These are phyloP conservation scores for Mycotypha africana DNA, from an alignment of 371 early-diverging fungal species.

Conservation along the genomic window DNA sequence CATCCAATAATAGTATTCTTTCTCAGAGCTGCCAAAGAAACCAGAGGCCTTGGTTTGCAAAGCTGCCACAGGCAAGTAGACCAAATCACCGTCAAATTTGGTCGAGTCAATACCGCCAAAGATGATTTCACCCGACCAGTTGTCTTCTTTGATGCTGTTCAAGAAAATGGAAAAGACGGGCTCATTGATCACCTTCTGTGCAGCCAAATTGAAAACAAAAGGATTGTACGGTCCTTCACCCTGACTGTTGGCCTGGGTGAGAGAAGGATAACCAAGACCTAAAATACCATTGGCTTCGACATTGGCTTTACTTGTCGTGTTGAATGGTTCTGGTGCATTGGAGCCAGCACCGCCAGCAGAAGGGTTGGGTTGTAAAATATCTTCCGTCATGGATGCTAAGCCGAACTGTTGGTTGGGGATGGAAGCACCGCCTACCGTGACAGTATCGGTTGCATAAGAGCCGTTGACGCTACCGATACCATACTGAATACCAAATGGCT, in stretches of 20 bases:
- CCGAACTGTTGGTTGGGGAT: constrained; percentile 41
- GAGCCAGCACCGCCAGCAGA: constrained; percentile 10
- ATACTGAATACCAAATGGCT: constrained; percentile 28
- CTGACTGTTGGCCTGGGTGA: constrained; percentile 29
- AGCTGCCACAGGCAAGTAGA: constrained; percentile 40
- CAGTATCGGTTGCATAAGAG: constrained; percentile 28
- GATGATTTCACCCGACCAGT: constrained; percentile 51
- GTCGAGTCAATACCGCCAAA: constrained; percentile 53
- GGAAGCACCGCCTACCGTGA: constrained; percentile 28
- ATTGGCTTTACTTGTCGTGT: constrained; percentile 16
- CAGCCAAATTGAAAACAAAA: constrained; percentile 35
- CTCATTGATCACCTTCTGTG: constrained; percentile 27
- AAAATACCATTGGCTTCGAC: constrained; percentile 41
- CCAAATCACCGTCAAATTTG: constrained; percentile 46
- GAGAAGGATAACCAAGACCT: constrained; percentile 39
- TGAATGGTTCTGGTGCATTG: background rate
- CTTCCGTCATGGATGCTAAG: constrained; percentile 23
- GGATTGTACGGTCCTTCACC: constrained; percentile 29
- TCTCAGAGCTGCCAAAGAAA: background rate
- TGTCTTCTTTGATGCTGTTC: constrained; percentile 18
- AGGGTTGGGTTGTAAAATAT: constrained; percentile 27
- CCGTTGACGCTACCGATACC: constrained; percentile 42
- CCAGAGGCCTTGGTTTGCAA: constrained; percentile 8
- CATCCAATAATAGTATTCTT: constrained; percentile 38
- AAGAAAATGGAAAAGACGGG: constrained; percentile 41